Evolutionary conservation across 306 rosid genomes (phyloP), one percentile per base, ranked within the genome.

Genomic region (Castanospermum australe): DNA sequence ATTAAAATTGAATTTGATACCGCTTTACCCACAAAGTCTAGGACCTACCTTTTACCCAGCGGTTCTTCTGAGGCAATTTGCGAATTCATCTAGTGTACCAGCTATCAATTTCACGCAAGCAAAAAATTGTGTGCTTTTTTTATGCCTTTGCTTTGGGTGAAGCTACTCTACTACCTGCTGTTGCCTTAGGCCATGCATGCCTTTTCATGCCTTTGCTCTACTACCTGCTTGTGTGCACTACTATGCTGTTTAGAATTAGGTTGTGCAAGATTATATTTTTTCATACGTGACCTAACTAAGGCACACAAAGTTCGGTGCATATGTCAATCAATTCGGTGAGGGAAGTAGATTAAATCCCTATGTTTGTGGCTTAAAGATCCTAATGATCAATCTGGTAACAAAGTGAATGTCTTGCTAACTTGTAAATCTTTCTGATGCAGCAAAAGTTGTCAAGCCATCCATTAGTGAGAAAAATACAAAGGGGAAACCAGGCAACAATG

Each of bases 401-500:
- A 56, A 36, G 13, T 62, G 25, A 62, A 22, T 62, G 9, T 15
- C 60, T 61, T 62, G 67, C 35, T 38, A 48, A 61, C 50, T 14
- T 61, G 28, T 51, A 24, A 48, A n/a, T 82, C 56, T 72, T 75
- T 75, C 28, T 48, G 44, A 62, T 73, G 81, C 84, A 90, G 92
- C 21, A 14, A 80, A 78, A 20, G 71, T 39, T 20, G 75, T 42
- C 22, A 85, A 79, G 68, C 82, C 86, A 21, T 84, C 88, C 21
- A 18, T 69, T 55, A 54, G 15, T 67, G 83, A 73, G 44, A 80
- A 83, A 75, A 82, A 12, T 60, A 47, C 83, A 1, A 81, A 84
- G 84, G 87, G 69, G 48, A 87, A 88, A 81, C 82, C 75, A 15
- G 87, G n/a, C 81, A 79, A 82, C 33, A 70, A 59, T 36, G 71